Evolutionary conservation across 2,329 filamentous ascomycete species (phyloP).

Genomic region (Zymoseptoria passerinii): DNA sequence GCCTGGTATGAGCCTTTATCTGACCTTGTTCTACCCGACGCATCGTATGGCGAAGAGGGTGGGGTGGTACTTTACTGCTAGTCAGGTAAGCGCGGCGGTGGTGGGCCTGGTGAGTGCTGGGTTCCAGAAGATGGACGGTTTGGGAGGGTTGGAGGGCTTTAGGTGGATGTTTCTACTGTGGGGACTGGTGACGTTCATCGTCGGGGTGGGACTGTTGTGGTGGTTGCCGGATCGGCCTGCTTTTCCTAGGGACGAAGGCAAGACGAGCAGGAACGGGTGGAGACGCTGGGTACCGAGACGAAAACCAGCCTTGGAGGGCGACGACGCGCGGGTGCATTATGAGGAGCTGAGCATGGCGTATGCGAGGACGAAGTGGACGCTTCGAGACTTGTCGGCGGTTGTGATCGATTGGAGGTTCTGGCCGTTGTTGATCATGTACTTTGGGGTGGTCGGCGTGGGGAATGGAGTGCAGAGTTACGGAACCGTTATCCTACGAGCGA

Average conservation of each 20-base stretch:
- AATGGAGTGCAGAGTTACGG: conserved; percentile 86
- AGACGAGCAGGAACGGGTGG: conserved; percentile 39
- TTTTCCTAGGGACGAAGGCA: conserved; percentile 56
- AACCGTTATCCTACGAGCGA: conserved; percentile 74
- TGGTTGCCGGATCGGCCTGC: conserved; percentile 82
- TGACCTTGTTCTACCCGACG: conserved; percentile 86
- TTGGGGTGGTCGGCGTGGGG: conserved; percentile 85
- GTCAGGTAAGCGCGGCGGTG: conserved; percentile 80
- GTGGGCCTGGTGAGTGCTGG: conserved; percentile 84
- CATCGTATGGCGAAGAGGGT: conserved; percentile 80
- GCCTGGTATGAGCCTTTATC: conserved; percentile 89
- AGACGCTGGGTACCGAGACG: conserved; percentile 59
- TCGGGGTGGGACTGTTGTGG: conserved; percentile 71
- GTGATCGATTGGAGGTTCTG: conserved; percentile 81
- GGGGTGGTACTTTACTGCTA: conserved; percentile 80
- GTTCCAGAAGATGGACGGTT: conserved; percentile 83
- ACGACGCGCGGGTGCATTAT: conserved; percentile 76
- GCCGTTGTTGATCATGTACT: conserved; percentile 85
- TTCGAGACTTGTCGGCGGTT: conserved; percentile 61
- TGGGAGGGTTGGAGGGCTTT: conserved; percentile 67
- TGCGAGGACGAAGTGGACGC: conserved; percentile 62
- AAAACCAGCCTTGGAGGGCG: conserved; percentile 63
- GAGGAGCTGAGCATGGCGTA: conserved; percentile 75
- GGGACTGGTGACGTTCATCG: conserved; percentile 62
- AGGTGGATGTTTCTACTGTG: conserved; percentile 92